Evolutionary conservation across 305 asterid species (phyloP).

Genomic region (Rubia tinctorum): DNA sequence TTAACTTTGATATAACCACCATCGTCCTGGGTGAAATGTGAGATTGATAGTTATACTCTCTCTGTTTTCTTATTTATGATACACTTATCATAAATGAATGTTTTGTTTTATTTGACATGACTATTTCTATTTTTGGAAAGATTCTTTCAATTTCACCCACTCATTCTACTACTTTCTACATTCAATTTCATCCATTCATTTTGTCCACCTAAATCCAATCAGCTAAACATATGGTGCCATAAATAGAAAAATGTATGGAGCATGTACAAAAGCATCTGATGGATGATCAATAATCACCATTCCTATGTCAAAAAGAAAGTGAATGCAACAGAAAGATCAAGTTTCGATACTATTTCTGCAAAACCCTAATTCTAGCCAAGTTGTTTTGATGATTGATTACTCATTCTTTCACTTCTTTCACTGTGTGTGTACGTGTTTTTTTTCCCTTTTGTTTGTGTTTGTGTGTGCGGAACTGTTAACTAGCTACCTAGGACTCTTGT

Average conservation of each 20-base stretch:
- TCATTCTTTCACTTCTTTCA: background rate
- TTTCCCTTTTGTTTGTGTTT: no score
- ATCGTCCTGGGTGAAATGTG: background rate
- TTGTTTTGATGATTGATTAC: slow-evolving; percentile 18
- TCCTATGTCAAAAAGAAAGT: slow-evolving; percentile 20
- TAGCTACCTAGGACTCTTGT: background rate
- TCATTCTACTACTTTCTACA: no score
- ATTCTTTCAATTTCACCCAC: no score
- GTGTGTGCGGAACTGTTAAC: background rate
- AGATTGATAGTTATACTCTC: slow-evolving; percentile 47
- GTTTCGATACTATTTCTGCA: slow-evolving; percentile 31
- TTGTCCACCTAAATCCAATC: no score
- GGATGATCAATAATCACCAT: slow-evolving; percentile 8
- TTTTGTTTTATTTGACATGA: no score
- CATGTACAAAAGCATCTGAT: background rate
- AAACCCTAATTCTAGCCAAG: slow-evolving; percentile 9
- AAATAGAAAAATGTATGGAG: no score
- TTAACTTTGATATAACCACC: background rate
- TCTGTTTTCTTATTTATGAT: no score
- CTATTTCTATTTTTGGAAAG: no score
- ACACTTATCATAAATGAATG: no score
- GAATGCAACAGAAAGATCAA: slow-evolving; percentile 32
- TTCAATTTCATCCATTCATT: no score
- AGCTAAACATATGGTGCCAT: no score
- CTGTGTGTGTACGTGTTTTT: slow-evolving; percentile 3